These are phyloP conservation scores for Boechera stricta DNA, from an alignment of 345 rosid genomes.

Conservation along the genomic window DNA sequence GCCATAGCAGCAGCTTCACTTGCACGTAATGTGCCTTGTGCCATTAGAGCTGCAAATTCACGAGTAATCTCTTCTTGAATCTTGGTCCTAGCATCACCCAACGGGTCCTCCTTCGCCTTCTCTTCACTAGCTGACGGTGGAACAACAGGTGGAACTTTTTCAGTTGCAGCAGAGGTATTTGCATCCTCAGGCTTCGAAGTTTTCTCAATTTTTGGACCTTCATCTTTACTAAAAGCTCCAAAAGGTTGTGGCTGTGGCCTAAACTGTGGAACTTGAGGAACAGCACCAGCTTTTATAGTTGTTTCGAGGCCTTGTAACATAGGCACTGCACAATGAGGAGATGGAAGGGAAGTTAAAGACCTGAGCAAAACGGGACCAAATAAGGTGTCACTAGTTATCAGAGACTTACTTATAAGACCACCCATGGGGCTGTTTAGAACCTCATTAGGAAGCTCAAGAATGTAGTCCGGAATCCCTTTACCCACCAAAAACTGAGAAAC, in stretches of 20 bases:
- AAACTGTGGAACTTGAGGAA: constrained; percentile 89
- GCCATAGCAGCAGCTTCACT: constrained; percentile 96
- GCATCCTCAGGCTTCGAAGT: constrained; percentile 34
- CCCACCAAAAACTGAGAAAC: constrained; percentile 92
- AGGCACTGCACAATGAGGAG: constrained; percentile 67
- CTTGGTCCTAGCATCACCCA: constrained; percentile 76
- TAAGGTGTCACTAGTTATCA: not conserved
- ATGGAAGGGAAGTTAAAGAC: not conserved
- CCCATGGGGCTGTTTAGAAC: constrained; percentile 97
- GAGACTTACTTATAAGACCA: constrained; percentile 75
- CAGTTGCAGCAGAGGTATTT: constrained; percentile 20
- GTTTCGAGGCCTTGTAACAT: constrained; percentile 88
- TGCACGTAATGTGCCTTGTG: constrained; percentile 76
- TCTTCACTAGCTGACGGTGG: constrained; percentile 44
- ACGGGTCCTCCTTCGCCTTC: constrained; percentile 57
- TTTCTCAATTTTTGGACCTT: constrained; percentile 36
- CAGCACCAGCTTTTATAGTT: constrained; percentile 82
- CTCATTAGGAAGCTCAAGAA: constrained; percentile 85
- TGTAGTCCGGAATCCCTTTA: constrained; percentile 77
- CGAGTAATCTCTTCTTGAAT: constrained; percentile 85
- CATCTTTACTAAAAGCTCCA: constrained; percentile 37
- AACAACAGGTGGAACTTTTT: constrained; percentile 43
- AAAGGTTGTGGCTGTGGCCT: constrained; percentile 54
- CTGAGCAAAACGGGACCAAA: not conserved
- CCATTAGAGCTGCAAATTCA: constrained; percentile 86